phyloP scores from a whole-genome alignment of 176 grass and related monocot species.

The Musa schizocarpa region DNA sequence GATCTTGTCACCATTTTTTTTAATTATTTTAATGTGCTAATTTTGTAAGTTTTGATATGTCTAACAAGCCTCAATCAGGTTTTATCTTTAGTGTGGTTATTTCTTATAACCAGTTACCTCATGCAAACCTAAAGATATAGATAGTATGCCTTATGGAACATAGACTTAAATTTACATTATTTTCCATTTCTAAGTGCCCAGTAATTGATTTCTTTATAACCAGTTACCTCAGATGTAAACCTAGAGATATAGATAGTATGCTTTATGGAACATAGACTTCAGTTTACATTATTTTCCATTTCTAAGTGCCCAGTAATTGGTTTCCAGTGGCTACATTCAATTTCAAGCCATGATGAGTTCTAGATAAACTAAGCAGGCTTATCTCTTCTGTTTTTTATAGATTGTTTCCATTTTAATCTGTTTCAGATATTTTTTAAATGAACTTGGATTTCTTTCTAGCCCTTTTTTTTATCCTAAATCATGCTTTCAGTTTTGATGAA shows the following conservation, averaged over 20 bases:
- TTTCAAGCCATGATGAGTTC: too few relatives aligned
- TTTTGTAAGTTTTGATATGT: too few relatives aligned
- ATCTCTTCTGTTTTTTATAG: too few relatives aligned
- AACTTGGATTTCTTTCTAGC: too few relatives aligned
- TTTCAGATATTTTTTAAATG: too few relatives aligned
- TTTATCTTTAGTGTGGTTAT: too few relatives aligned
- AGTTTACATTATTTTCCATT: not conserved
- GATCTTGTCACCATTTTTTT: too few relatives aligned
- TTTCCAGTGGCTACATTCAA: not conserved
- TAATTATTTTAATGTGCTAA: too few relatives aligned
- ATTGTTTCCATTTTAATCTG: too few relatives aligned
- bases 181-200: not conserved
- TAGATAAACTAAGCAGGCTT: too few relatives aligned
- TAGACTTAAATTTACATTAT: not conserved
- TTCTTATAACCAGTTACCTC: too few relatives aligned
- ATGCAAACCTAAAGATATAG: not conserved
- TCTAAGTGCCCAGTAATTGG: not conserved
- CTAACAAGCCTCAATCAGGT: too few relatives aligned
- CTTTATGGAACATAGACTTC: not conserved
- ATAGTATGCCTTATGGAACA: not conserved
- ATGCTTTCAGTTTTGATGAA: not conserved
- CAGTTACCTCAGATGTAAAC: not conserved
- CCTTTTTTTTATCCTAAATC: not conserved
- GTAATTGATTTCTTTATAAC: not conserved
- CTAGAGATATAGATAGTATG: not conserved